Evolutionary conservation across 768 basidiomycete genomes (phyloP).

Genomic region (Lactifluus pinguis): DNA sequence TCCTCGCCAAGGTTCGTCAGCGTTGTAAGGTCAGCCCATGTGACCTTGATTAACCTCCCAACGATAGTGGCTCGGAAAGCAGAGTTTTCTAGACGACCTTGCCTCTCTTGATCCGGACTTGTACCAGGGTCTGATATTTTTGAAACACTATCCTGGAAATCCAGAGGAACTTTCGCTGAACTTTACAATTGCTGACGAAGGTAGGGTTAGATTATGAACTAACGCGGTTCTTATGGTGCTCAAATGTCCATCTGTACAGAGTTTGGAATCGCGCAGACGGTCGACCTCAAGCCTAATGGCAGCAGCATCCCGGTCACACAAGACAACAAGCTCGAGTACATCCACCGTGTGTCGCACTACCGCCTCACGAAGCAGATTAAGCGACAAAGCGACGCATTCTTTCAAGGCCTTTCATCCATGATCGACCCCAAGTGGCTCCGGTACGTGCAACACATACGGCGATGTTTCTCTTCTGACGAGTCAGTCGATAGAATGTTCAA

Average conservation of each 20-base stretch:
- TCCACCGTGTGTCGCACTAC: slow-evolving; percentile 82
- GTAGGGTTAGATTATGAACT: slow-evolving; percentile 31
- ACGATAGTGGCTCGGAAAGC: slow-evolving; percentile 78
- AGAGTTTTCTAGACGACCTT: slow-evolving; percentile 89
- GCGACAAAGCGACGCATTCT: slow-evolving; percentile 76
- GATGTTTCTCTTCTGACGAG: neutral
- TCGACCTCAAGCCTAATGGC: slow-evolving; percentile 78
- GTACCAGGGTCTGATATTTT: slow-evolving; percentile 84
- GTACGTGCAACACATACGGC: slow-evolving; percentile 26
- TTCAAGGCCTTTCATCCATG: slow-evolving; percentile 86
- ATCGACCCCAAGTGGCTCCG: slow-evolving; percentile 86
- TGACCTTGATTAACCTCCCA: neutral
- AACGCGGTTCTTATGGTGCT: neutral
- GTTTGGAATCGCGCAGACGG: slow-evolving; percentile 64
- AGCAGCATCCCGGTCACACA: slow-evolving; percentile 76
- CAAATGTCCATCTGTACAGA: slow-evolving; percentile 37
- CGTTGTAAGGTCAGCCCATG: neutral
- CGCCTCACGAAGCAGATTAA: slow-evolving; percentile 85
- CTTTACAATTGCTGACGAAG: slow-evolving; percentile 82
- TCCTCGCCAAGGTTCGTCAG: slow-evolving; percentile 65
- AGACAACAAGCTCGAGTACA: slow-evolving; percentile 86
- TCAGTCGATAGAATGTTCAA: slow-evolving; percentile 75
- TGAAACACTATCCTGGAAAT: slow-evolving; percentile 86
- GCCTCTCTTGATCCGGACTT: slow-evolving; percentile 86
- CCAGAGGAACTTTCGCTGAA: slow-evolving; percentile 84